These are phyloP conservation scores for Limtongozyma cylindracea DNA, from an alignment of 805 yeast genomes.

Conservation along the genomic window DNA sequence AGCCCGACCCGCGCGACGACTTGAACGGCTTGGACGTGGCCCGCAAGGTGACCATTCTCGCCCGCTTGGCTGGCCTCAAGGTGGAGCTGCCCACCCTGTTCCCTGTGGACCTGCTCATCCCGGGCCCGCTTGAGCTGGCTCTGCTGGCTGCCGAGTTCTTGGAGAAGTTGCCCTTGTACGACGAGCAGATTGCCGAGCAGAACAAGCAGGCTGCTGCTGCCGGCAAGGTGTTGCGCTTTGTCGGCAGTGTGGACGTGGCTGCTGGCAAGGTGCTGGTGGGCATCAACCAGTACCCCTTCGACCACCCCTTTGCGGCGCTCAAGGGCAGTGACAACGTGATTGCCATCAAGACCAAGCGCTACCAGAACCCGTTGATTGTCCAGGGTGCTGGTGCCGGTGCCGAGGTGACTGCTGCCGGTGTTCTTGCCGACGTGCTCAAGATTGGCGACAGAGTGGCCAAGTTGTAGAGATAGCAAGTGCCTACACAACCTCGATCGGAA, in stretches of 20 bases:
- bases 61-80: conserved; percentile 72
- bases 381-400: conserved; percentile 97
- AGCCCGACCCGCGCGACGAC: conserved; percentile 99
- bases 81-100: conserved; percentile 78
- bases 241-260: conserved; percentile 70
- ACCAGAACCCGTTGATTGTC: conserved; percentile 74
- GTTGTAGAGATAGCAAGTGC: too few relatives aligned
- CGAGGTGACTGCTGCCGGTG: conserved; percentile 55
- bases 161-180: conserved; percentile 61
- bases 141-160: conserved; percentile 56
- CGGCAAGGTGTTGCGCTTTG: conserved; percentile 76
- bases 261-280: conserved; percentile 58
- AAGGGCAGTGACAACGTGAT: conserved; percentile 94
- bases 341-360: conserved; percentile 77
- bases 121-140: conserved; percentile 56
- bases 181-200: conserved; percentile 48
- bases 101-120: conserved; percentile 87
- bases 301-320: conserved; percentile 90
- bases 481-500: too few relatives aligned
- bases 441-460: conserved; percentile 64
- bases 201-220: conserved; percentile 65
- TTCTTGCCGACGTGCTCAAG: conserved; percentile 78
- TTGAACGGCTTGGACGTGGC: conserved; percentile 96
- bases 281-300: conserved; percentile 60
- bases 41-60: conserved; percentile 88